phyloP scores from a whole-genome alignment of 1,284 basidiomycete genomes.

The Irpex sp. region DNA sequence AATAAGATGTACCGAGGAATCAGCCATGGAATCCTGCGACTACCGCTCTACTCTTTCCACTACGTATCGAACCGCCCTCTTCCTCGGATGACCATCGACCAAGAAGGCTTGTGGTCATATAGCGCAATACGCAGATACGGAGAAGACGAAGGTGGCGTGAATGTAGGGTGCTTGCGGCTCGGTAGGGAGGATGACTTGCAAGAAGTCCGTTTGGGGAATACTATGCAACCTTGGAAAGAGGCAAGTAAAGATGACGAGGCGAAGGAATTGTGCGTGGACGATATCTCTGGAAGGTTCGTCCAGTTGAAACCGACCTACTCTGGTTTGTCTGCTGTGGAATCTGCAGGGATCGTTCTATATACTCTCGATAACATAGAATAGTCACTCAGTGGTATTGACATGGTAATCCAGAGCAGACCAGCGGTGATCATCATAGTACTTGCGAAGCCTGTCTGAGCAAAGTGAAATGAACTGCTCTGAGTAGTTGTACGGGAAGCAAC shows the following conservation, averaged over 20 bases:
- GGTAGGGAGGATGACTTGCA: background rate
- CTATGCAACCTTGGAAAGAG: background rate
- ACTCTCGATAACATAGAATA: background rate
- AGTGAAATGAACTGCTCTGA: too few relatives aligned
- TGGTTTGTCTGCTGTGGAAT: background rate
- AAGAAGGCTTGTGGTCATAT: background rate
- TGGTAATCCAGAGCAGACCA: too few relatives aligned
- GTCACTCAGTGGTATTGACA: too few relatives aligned
- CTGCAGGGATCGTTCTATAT: background rate
- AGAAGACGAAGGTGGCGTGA: background rate
- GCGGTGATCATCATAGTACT: too few relatives aligned
- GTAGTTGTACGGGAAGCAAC: too few relatives aligned
- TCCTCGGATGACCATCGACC: background rate
- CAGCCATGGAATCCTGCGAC: background rate
- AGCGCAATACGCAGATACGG: background rate
- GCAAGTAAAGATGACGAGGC: background rate
- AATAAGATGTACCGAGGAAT: background rate
- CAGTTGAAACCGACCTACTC: background rate
- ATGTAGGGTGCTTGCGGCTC: background rate
- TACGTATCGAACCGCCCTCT: background rate
- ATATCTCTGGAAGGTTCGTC: background rate
- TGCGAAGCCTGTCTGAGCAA: too few relatives aligned
- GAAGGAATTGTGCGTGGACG: background rate
- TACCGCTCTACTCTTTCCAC: background rate
- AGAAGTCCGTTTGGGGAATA: background rate